These are phyloP conservation scores for Kregervanrija pseudodelftensis DNA, from an alignment of 805 yeast genomes.

Conservation along the genomic window DNA sequence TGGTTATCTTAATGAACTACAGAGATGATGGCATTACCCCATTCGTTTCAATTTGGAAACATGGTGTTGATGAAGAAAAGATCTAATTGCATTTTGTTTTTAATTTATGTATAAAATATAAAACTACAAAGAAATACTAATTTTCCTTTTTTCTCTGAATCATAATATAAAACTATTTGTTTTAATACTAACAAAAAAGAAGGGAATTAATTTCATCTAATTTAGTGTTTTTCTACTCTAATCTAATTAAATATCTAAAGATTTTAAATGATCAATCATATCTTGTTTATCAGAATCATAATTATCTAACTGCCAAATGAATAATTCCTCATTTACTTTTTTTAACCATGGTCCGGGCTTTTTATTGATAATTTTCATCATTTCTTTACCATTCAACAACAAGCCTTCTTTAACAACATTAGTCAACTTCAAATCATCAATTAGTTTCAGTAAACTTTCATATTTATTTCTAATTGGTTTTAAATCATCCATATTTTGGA, in stretches of 20 bases:
- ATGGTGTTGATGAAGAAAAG: constrained; percentile 87
- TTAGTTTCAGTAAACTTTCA: constrained; percentile 26
- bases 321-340: constrained; percentile 42
- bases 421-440: constrained; percentile 30
- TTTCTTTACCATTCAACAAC: constrained; percentile 67
- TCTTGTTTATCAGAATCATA: constrained; percentile 51
- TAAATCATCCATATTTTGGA: constrained; percentile 9
- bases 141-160: background rate
- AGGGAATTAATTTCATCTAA: no score
- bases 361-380: constrained; percentile 41
- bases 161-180: no score
- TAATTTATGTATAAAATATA: background rate
- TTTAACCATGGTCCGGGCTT: constrained; percentile 90
- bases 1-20: constrained; percentile 97
- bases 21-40: constrained; percentile 99
- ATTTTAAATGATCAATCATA: constrained; percentile 38
- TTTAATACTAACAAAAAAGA: no score
- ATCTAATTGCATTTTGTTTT: constrained; percentile 44
- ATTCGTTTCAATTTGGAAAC: constrained; percentile 97
- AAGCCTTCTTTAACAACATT: constrained; percentile 50
- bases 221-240: no score
- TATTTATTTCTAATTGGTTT: constrained; percentile 23
- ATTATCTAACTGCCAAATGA: constrained; percentile 74
- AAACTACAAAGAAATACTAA: background rate
- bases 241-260: background rate